Evolutionary conservation across 169 alveolate species (phyloP).

Genomic region (Perkinsus marinus): DNA sequence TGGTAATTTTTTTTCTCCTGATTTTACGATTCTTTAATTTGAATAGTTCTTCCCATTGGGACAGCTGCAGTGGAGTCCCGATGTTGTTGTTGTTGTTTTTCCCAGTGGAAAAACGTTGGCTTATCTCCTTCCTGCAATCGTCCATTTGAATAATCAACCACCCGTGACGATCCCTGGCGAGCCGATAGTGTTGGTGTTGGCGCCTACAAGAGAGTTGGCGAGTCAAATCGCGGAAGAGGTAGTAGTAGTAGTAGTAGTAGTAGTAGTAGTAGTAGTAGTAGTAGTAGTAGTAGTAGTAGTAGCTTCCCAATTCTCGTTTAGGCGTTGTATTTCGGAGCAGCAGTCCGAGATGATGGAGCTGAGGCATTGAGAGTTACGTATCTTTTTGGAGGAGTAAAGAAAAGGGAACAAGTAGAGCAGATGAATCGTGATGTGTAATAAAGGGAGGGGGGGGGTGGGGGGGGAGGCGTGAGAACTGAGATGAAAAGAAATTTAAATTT

Average conservation of each 20-base stretch:
- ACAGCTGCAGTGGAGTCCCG: neutral
- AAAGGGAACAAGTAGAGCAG: conserved; percentile 69
- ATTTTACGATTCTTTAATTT: too few relatives aligned
- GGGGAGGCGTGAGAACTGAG: too few relatives aligned
- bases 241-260: conserved; percentile 11
- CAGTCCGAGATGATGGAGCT: neutral
- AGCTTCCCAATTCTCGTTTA: too few relatives aligned
- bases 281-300: conserved; percentile 33
- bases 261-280: conserved; percentile 21
- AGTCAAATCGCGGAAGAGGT: conserved; percentile 58
- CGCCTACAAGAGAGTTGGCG: conserved; percentile 77
- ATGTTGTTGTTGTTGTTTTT: neutral
- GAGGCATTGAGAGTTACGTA: neutral
- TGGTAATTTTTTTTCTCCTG: too few relatives aligned
- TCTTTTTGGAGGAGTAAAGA: conserved; percentile 83
- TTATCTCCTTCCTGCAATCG: conserved; percentile 87
- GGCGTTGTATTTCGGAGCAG: neutral
- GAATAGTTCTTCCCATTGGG: neutral
- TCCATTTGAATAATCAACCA: conserved; percentile 80
- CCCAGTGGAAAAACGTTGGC: conserved; percentile 93
- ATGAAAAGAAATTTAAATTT: too few relatives aligned
- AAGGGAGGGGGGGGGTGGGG: too few relatives aligned
- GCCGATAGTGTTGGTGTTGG: conserved; percentile 39
- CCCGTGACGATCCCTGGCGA: conserved; percentile 67
- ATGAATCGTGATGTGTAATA: conserved; percentile 59